Evolutionary conservation across 257 asterid genomes (phyloP).

Genomic region (Mentha longifolia): DNA sequence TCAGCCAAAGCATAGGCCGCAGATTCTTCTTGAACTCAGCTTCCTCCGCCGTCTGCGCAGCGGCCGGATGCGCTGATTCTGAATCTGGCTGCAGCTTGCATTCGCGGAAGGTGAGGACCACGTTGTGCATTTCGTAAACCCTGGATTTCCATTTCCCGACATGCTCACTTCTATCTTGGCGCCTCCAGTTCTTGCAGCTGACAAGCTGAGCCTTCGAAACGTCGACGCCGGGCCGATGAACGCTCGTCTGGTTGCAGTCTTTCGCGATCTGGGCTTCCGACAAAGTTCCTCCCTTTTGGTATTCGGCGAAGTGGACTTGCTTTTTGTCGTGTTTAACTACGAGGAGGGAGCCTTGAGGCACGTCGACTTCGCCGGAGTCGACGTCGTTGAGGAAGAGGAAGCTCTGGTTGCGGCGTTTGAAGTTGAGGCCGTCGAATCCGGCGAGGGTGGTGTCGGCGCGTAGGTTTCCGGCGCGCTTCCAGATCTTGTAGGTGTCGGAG

Average conservation of each 20-base stretch:
- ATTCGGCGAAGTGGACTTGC: constrained; percentile 59
- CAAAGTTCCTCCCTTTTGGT: constrained; percentile 61
- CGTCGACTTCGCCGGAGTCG: constrained; percentile 36
- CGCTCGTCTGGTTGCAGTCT: constrained; percentile 67
- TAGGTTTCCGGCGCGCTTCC: constrained; percentile 91
- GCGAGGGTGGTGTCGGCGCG: constrained; percentile 89
- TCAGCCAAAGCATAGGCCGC: constrained; percentile 80
- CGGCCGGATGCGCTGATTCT: constrained; percentile 59
- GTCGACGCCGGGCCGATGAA: constrained; percentile 90
- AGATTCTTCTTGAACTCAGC: constrained; percentile 68
- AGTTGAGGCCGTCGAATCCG: constrained; percentile 85
- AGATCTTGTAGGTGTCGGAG: constrained; percentile 87
- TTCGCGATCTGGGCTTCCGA: constrained; percentile 57
- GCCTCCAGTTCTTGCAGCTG: constrained; percentile 82
- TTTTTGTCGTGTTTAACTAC: constrained; percentile 76
- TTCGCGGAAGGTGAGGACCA: constrained; percentile 67
- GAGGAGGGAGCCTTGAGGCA: constrained; percentile 64
- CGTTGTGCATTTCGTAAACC: constrained; percentile 91
- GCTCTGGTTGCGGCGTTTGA: constrained; percentile 87
- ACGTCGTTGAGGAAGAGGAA: constrained; percentile 76
- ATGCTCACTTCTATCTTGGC: constrained; percentile 66
- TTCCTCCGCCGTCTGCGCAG: constrained; percentile 72
- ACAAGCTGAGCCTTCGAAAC: constrained; percentile 76
- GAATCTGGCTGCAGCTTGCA: constrained; percentile 55
- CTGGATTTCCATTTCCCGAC: constrained; percentile 88